These are phyloP conservation scores for Volvox africanus DNA, from an alignment of 139 green algal species.

Conservation along the genomic window DNA sequence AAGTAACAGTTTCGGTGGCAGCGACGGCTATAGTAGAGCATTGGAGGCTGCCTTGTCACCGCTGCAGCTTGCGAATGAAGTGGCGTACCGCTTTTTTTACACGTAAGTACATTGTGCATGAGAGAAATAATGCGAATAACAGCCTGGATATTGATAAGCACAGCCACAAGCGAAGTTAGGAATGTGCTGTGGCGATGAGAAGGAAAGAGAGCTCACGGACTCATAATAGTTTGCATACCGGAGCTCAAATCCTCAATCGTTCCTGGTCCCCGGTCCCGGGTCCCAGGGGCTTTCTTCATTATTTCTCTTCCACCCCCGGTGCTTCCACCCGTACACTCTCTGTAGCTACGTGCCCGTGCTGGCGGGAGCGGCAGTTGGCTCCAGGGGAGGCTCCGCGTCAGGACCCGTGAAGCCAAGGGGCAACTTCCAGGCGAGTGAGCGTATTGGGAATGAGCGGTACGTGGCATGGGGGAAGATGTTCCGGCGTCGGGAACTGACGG, in stretches of 20 bases:
- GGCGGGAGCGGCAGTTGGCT: constrained; percentile 34
- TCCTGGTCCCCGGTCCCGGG: too few relatives aligned
- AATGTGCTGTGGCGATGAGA: too few relatives aligned
- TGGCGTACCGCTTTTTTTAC: constrained; percentile 41
- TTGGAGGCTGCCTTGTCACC: not conserved
- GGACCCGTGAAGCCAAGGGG: constrained; percentile 28
- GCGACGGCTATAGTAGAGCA: not conserved
- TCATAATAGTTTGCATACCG: too few relatives aligned
- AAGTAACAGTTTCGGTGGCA: not conserved
- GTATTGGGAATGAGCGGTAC: too few relatives aligned
- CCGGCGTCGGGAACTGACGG: too few relatives aligned
- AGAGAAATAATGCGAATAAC: not conserved
- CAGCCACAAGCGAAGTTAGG: not conserved
- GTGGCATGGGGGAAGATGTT: too few relatives aligned
- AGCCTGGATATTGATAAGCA: too few relatives aligned
- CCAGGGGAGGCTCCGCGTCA: not conserved
- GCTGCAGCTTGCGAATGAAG: constrained; percentile 34
- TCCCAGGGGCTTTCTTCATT: too few relatives aligned
- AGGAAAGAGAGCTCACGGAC: too few relatives aligned
- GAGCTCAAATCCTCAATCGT: too few relatives aligned
- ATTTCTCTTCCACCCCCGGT: too few relatives aligned
- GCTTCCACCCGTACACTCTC: not conserved
- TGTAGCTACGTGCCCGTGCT: constrained; percentile 38
- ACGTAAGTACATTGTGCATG: not conserved
- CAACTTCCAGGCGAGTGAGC: constrained; percentile 36